Percentiles rank a stretch among this genome's conserved stretches.
phyloP scores from a whole-genome alignment of 2,329 filamentous ascomycete species.

The Pseudocercospora cruenta region DNA sequence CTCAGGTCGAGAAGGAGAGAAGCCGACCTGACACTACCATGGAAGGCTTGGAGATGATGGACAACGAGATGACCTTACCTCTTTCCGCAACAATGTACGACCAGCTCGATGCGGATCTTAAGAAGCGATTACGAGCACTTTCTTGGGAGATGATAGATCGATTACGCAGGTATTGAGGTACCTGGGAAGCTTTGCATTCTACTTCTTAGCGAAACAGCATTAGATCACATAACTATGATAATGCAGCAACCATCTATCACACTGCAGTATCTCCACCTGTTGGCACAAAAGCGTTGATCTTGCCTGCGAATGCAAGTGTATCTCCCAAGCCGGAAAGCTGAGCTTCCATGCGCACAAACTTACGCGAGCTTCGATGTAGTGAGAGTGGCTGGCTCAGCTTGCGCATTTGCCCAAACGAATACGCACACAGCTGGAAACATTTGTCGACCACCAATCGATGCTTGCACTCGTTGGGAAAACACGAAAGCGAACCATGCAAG shows the following conservation, averaged over 20 bases:
- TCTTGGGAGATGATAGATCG: conserved; percentile 10
- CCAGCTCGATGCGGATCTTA: conserved; percentile 5
- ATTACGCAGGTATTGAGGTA: background rate
- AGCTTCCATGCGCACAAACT: background rate
- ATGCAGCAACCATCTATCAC: background rate
- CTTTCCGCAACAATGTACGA: conserved; percentile 1
- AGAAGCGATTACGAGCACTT: conserved; percentile 5
- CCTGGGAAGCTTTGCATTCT: background rate
- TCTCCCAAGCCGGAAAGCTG: no score
- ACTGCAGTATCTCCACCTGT: background rate
- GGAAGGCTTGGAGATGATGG: background rate
- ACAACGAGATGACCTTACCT: background rate
- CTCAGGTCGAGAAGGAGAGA: conserved; percentile 1
- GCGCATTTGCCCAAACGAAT: background rate
- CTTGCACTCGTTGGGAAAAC: background rate
- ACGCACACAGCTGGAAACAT: background rate
- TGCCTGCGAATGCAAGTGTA: background rate
- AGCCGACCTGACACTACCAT: background rate
- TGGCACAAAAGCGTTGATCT: background rate
- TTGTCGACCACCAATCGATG: background rate
- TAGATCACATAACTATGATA: background rate
- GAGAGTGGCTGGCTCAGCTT: background rate
- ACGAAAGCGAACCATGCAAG: background rate
- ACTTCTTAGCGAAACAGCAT: background rate
- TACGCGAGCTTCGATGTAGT: background rate